Evolutionary conservation across 148 eudicot species (phyloP).

Genomic region (Rhododendron ovatum): DNA sequence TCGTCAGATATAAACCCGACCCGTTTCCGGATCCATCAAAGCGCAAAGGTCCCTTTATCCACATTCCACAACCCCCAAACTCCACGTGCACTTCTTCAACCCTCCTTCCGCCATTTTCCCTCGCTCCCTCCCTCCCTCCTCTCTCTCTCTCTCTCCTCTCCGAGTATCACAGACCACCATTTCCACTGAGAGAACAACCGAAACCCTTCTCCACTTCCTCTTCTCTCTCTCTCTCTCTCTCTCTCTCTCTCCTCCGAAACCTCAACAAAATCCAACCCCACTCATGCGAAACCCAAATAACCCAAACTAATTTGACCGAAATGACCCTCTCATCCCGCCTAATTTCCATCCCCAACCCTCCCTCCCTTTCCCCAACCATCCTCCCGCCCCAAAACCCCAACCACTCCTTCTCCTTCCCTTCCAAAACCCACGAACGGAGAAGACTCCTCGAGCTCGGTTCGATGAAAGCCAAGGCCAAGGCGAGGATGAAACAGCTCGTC

Average conservation of each 20-base stretch:
- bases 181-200: not conserved
- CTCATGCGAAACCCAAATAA: not conserved
- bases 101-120: slow-evolving; percentile 8
- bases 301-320: slow-evolving; percentile 14
- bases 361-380: slow-evolving; percentile 22
- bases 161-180: not conserved
- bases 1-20: slow-evolving; percentile 5
- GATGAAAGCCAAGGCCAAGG: slow-evolving; percentile 27
- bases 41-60: slow-evolving; percentile 37
- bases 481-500: slow-evolving; percentile 58
- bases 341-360: slow-evolving; percentile 22
- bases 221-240: slow-evolving; percentile 21
- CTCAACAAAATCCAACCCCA: not conserved
- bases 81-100: slow-evolving; percentile 26
- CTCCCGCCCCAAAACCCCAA: not conserved
- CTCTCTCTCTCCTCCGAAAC: not conserved
- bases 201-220: slow-evolving; percentile 13
- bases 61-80: slow-evolving; percentile 11
- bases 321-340: slow-evolving; percentile 20
- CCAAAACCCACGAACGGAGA: not conserved
- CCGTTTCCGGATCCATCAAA: not conserved
- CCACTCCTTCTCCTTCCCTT: slow-evolving; percentile 13
- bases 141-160: not conserved
- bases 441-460: slow-evolving; percentile 10
- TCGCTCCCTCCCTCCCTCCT: not conserved